Base-by-base conservation (phyloP, 1,284 basidiomycete genomes). In the Sphagnurus paluster region DNA sequence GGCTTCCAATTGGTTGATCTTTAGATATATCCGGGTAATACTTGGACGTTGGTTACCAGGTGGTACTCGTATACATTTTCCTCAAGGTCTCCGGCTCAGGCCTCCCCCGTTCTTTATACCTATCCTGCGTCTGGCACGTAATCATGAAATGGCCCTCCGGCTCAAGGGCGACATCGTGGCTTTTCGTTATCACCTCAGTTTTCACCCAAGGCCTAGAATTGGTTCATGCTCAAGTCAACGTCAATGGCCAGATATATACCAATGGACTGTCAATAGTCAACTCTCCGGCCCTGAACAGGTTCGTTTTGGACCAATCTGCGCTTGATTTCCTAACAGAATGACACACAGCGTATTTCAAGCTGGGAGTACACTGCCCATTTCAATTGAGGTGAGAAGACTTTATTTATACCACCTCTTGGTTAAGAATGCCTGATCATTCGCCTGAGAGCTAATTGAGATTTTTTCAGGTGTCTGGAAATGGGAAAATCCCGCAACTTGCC, bases 261-360 rank as follows among this genome's bases (percentile, higher is more conserved):
- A 62, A 70, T 43, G 76, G 72, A 4, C 66, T 80, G n/a, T 65
- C 76, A 8, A 74, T 77, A 42, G 65, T 77, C 28, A 69, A 78
- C 56, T 64, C 71, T 2, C 77, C 76, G 4, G 59, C 62, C 45
- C 62, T 69, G 16, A 64, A 68, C 35, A 71, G 69, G 76, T 77
- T 47, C 48, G 72, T 36, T 16, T 24, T 49, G 10, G 23, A 30
- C 39, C 32, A 33, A 10, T 14, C 10, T 33, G n/a, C 32, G 19
- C 34, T 17, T 24, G 1, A 10, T 23, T 33, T 25, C 14, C 30
- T 32, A 34, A 16, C 20, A 20, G 11, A 37, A 66, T 26, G 41
- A 55, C 24, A 50, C 58, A 44, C 57, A 70, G 54, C 62, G 66
- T 14, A 64, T 69, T 28, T 36, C 47, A 53, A 34, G 56, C 48